Evolutionary conservation across 2,329 filamentous ascomycete genomes (phyloP).

Genomic region (Mariannaea sp.): DNA sequence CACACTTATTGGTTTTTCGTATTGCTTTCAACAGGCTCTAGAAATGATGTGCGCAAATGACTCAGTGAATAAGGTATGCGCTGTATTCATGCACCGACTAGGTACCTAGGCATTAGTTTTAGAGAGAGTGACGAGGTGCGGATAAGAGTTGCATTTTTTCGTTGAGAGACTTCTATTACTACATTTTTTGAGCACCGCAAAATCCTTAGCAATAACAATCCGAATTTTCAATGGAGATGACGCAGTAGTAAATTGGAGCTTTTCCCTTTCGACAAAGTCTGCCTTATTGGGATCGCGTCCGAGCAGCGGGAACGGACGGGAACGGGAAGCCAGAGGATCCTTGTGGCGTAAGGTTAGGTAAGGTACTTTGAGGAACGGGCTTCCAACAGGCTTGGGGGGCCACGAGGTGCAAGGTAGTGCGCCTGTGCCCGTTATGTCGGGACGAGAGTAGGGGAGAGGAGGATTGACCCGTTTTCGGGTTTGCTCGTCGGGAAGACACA

Average conservation of each 20-base stretch:
- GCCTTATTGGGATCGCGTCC: slow-evolving; percentile 8
- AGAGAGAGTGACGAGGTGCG: too few relatives aligned
- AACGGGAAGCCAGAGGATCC: slow-evolving; percentile 12
- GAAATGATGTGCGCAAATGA: too few relatives aligned
- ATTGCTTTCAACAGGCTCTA: too few relatives aligned
- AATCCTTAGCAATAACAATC: neutral
- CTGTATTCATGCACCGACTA: too few relatives aligned
- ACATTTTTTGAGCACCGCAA: too few relatives aligned
- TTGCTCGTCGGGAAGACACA: neutral
- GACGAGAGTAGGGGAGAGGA: slow-evolving; percentile 24
- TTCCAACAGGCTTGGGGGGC: slow-evolving; percentile 11
- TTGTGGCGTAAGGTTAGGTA: too few relatives aligned
- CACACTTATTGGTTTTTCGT: too few relatives aligned
- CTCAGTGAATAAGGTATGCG: too few relatives aligned
- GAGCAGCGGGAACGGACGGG: slow-evolving; percentile 7
- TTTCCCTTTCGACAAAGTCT: slow-evolving; percentile 6
- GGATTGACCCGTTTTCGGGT: neutral
- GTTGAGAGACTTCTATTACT: too few relatives aligned
- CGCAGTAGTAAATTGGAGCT: slow-evolving; percentile 2
- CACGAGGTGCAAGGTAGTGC: slow-evolving; percentile 22
- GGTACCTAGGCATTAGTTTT: too few relatives aligned
- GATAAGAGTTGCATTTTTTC: too few relatives aligned
- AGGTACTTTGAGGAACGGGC: slow-evolving; percentile 6
- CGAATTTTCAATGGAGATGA: neutral
- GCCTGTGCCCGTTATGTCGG: slow-evolving; percentile 31